These are phyloP conservation scores for Arthrobotrys megalospora DNA, from an alignment of 2,329 filamentous ascomycete genomes.

Conservation along the genomic window DNA sequence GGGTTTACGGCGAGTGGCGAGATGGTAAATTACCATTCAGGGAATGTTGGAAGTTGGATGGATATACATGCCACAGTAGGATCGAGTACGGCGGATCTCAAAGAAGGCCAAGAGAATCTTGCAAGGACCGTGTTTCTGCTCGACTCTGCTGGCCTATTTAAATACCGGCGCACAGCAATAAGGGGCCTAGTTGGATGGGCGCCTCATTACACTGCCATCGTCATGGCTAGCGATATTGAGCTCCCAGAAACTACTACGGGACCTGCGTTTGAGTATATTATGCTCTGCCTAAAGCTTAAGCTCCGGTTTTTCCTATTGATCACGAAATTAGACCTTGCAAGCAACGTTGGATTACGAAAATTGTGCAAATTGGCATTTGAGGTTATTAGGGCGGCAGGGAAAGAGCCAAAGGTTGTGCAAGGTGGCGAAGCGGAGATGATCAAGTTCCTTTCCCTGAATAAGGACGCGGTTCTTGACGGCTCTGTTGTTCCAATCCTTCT, in stretches of 20 bases:
- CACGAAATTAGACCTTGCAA: slow-evolving; percentile 91
- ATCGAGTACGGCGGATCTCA: slow-evolving; percentile 54
- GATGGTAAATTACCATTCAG: slow-evolving; percentile 86
- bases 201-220: slow-evolving; percentile 92
- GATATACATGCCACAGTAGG: slow-evolving; percentile 87
- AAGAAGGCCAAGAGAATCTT: slow-evolving; percentile 67
- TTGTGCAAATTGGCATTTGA: slow-evolving; percentile 82
- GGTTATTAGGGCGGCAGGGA: slow-evolving; percentile 80
- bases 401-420: slow-evolving; percentile 72
- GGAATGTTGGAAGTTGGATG: slow-evolving; percentile 91
- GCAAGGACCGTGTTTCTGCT: slow-evolving; percentile 88
- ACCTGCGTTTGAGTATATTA: slow-evolving; percentile 75
- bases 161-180: slow-evolving; percentile 89
- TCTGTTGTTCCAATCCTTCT: slow-evolving; percentile 84
- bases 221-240: slow-evolving; percentile 83
- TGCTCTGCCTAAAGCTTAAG: slow-evolving; percentile 84
- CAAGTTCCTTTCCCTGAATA: slow-evolving; percentile 64
- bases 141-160: slow-evolving; percentile 91
- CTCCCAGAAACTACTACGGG: slow-evolving; percentile 75
- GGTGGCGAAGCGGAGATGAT: slow-evolving; percentile 65
- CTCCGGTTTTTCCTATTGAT: slow-evolving; percentile 85
- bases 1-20: slow-evolving; percentile 77
- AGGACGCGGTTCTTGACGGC: slow-evolving; percentile 51
- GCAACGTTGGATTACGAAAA: slow-evolving; percentile 77
- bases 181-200: slow-evolving; percentile 95